Evolutionary conservation across 2,329 filamentous ascomycete genomes (phyloP), one percentile per base, ranked within the genome.

Genomic region (Fusarium musae): DNA sequence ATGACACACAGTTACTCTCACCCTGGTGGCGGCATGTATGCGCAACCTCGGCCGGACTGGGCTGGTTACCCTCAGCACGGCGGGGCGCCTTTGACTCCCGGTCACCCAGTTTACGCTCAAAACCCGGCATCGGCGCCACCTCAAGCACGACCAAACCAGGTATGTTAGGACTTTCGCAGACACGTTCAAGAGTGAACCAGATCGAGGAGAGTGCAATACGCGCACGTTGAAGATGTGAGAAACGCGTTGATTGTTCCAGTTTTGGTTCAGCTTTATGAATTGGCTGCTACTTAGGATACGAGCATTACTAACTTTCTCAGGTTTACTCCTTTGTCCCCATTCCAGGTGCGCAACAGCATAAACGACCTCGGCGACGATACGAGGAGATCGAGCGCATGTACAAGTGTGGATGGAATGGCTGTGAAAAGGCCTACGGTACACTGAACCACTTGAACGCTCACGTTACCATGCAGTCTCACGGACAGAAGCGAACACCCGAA

Each of bases 381-480:
- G 96, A 99, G 83, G 96, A 99, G 82, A 99, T 99, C 78, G 96
- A 99, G 86, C 92, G 96, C 80, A 98, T 99, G 96, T 98, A 99
- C 87, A 98, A 98, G 84, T 99, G 96, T 80, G 96, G 96, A 32
- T 98, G 95, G 94, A 96, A 98, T 75, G 95, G 95, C 13, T 99
- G 96, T 80, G 96, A 99, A 84, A 99, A 99, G 85, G 96, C 96
- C 6, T 99, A 99, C 77, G 96, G 96, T 68, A 99, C 96, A 53
- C 85, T 99, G 70, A 99, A 99, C 83, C 96, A 99, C 82, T 83
- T 99, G 77, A 99, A 99, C 80, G 96, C 96, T 43, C 96, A 99
- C 80, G 96, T 99, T 54, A 98, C 96, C 19, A 98, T 98, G 96
- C 96, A 99, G 83, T 96, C 94, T 69, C 96, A 99, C 78, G 96